Conservation (phyloP, 305 asterid species). For the Euphrasia arctica region DNA sequence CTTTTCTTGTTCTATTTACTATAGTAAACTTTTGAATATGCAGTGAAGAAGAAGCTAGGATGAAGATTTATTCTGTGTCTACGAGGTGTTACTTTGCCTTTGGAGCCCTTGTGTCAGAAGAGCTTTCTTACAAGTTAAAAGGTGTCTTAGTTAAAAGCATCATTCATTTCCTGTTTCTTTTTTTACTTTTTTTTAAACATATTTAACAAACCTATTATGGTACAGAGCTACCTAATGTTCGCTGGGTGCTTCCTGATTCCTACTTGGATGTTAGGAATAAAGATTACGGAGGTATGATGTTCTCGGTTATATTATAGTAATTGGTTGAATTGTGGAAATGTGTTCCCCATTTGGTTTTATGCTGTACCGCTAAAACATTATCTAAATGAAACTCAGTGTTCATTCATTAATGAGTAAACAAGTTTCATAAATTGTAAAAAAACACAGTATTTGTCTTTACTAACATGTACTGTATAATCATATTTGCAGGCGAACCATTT, state of each 20-base stretch:
- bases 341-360: neutral
- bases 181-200: neutral
- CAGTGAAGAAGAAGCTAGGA: constrained; percentile 94
- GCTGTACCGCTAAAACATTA: neutral
- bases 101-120: constrained; percentile 96
- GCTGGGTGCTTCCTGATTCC: constrained; percentile 99
- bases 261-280: constrained; percentile 90
- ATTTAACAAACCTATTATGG: constrained; percentile 7
- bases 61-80: constrained; percentile 93
- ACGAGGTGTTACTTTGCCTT: constrained; percentile 85
- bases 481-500: constrained; percentile 78
- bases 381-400: neutral
- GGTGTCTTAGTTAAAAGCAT: neutral
- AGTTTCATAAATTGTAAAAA: neutral
- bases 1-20: neutral
- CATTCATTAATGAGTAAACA: neutral
- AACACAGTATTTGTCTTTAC: neutral
- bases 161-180: neutral
- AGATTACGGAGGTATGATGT: constrained; percentile 76
- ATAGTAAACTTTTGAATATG: constrained; percentile 17
- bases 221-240: constrained; percentile 69
- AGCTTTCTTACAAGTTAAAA: constrained; percentile 51
- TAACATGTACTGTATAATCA: neutral
- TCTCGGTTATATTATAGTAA: neutral
- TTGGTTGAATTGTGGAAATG: neutral